Percentiles rank a stretch among this genome's conserved stretches.
Conservation (phyloP, 305 asterid genomes). For the Withania somnifera region DNA sequence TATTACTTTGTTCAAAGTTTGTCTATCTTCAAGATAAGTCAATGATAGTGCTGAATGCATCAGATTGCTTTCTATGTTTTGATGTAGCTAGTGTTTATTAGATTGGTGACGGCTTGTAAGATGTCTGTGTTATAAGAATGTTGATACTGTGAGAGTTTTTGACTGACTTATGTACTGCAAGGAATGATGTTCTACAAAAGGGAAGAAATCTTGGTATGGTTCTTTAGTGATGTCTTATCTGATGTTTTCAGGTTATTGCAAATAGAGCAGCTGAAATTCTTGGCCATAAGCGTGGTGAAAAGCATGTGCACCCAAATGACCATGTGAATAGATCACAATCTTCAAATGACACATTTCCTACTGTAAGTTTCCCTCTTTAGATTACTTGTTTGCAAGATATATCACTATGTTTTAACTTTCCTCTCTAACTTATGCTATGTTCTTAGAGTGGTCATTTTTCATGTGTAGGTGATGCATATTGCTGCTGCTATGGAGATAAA, state of each 20-base stretch:
- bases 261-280: conserved; percentile 94
- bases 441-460: conserved; percentile 9
- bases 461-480: conserved; percentile 84
- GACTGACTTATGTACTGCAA: neutral
- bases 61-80: neutral
- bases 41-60: neutral
- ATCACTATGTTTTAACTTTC: neutral
- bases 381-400: neutral
- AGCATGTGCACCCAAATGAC: conserved; percentile 87
- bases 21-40: neutral
- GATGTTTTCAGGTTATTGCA: conserved; percentile 66
- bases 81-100: neutral
- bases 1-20: neutral
- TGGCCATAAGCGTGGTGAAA: conserved; percentile 84
- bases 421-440: neutral
- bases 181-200: neutral
- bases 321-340: conserved; percentile 95
- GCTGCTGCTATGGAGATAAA: conserved; percentile 92
- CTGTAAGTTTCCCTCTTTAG: conserved; percentile 39
- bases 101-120: neutral
- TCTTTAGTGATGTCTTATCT: neutral
- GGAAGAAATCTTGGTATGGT: neutral
- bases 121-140: neutral
- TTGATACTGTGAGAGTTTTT: neutral
- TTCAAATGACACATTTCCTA: conserved; percentile 94